A percentile compares a stretch with the other conserved stretches of the same genome.
phyloP scores from a whole-genome alignment of 2,329 filamentous ascomycete species.

The Trichoderma asperellum region DNA sequence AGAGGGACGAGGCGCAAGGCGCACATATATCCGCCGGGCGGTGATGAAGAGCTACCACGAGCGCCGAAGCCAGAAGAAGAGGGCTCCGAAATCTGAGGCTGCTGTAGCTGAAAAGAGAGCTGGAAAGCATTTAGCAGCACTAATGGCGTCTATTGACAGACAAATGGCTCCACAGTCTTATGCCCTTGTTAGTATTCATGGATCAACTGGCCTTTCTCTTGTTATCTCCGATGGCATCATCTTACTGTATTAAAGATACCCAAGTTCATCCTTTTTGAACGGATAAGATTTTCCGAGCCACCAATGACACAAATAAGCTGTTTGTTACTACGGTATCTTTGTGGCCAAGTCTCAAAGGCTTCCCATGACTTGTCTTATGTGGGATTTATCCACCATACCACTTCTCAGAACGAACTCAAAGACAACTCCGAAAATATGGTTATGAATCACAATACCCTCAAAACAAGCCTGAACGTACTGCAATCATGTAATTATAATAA shows the following conservation, averaged over 20 bases:
- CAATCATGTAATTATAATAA: neutral
- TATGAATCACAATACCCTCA: neutral
- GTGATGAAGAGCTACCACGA: constrained; percentile 26
- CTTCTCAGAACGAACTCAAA: neutral
- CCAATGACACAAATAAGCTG: constrained; percentile 14
- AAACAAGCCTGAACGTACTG: constrained; percentile 8
- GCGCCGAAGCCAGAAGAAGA: constrained; percentile 16
- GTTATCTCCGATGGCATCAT: neutral
- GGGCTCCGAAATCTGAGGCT: neutral
- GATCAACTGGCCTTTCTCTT: neutral
- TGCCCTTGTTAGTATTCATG: constrained; percentile 7
- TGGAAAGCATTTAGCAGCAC: neutral
- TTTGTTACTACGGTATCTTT: constrained; percentile 2
- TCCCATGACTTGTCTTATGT: constrained; percentile 5
- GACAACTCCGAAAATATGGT: neutral
- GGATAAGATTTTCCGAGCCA: neutral
- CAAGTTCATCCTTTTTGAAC: constrained; percentile 15
- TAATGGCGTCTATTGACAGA: neutral
- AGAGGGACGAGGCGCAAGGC: constrained; percentile 2
- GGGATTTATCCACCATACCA: constrained; percentile 2
- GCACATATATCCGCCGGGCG: constrained; percentile 20
- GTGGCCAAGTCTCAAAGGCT: constrained; percentile 20
- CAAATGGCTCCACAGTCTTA: neutral
- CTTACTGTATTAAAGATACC: constrained; percentile 3
- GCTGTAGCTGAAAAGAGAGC: neutral